Evolutionary conservation across 2,329 filamentous ascomycete species (phyloP), one percentile per base, ranked within the genome.

Genomic region (Endoconidiophora laricicola): DNA sequence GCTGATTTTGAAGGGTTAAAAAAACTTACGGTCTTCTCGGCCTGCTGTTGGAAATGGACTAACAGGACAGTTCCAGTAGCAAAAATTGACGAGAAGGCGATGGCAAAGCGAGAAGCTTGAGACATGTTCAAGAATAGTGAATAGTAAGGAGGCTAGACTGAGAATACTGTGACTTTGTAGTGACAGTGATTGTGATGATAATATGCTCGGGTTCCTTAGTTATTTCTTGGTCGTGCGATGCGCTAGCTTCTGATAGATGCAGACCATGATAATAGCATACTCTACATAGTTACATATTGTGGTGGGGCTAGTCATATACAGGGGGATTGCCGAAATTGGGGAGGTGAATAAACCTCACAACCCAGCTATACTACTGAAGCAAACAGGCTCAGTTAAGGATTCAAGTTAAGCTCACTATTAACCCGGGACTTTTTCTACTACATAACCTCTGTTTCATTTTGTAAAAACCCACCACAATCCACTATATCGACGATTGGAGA

Each of bases 41-140:
- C 73, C 60, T 81, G 78, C 64, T 98, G 91, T 58, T 87, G 78
- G 66, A 83, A 88, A 63, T 98, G 91, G 44, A 98, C 91, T 58
- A 93, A 79, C 57, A 79, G 69, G 55, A 98, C 78, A 44, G 88
- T 93, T 56, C 76, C 71, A 48, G 78, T 73, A 23, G 90, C 83
- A 58, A 85, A 80, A 56, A 86, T 67, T 33, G 84, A 82, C 0
- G 88, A 94, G 42, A 76, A 77, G 47, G 79, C 72, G 23, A 98
- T 72, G 12, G 91, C 95, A 56, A 91, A 65, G 62, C 94, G 94
- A 16, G 91, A 88, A 52, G 86, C 82, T 59, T 79, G 81, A 52
- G 91, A 98, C 91, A 98, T 98, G 54, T 52, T 61, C 24, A 23
- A 20, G 22, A 14, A 3, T 38, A 18, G 7, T 10, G 18, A 37